Base-by-base conservation (phyloP, 202 grass and related monocot species). In the Tripidium arundinaceum region DNA sequence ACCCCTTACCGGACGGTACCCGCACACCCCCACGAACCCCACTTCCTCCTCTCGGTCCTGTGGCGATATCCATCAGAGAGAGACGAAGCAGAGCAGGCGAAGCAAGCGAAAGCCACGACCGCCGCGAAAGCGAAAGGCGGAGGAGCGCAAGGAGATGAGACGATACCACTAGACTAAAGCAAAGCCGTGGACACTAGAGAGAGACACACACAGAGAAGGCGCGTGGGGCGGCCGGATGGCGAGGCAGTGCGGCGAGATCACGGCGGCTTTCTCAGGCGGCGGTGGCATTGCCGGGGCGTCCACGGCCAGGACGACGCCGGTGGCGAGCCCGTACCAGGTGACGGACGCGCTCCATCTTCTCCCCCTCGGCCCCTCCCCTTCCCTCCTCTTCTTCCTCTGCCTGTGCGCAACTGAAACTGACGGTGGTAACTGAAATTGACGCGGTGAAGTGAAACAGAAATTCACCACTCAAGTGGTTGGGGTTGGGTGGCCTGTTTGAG, bases 161-260 rank as follows among this genome's bases (percentile, higher is more conserved):
- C 62, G 29, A 54, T 4, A 54, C 45, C 62, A 55, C 77, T 67
- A 67, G 62, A 57, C 34, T 42, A 63, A 82, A 86, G 49, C 70
- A 26, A 64, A 80, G 29, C 28, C 26, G 41, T 27, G 46, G 28
- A 16, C 18, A 63, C 45, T 1, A 59, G 77, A 54, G 64, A 65
- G 49, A 41, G 41, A n/a, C 12, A 46, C n/a, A 27, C 34, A 57
- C 27, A 72, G 43, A 21, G 55, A 52, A 38, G 57, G 37, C 46
- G 65, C 13, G 59, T 1, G 79, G 11, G 22, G 45, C 7, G 16
- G 60, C 37, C 60, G 72, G 72, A 94, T 80, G 74, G 49, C 60
- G 70, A 85, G 92, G 75, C 87, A 63, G 57, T 79, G 19, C 66
- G 84, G 79, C 62, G 84, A 91, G 72, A 84, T 89, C 78, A 87